Percentiles rank a stretch among this genome's conserved stretches.
Conservation (phyloP, 495 filamentous ascomycete species). For the Pyrenula aspistea region DNA sequence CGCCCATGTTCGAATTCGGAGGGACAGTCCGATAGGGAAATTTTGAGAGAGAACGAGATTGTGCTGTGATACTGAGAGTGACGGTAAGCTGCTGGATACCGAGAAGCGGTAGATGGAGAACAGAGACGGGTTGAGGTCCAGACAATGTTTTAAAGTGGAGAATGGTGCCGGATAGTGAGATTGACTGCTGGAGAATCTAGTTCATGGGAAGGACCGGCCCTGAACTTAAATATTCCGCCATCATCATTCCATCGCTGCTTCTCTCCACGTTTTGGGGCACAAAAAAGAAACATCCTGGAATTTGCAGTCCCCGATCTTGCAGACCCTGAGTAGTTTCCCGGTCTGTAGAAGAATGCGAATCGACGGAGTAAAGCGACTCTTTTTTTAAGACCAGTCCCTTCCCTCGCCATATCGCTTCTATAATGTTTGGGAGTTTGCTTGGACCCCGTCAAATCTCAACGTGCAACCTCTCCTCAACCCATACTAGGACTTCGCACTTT, state of each 20-base stretch:
- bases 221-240: not conserved
- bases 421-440: no score
- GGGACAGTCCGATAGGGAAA: not conserved
- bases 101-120: not conserved
- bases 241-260: not conserved
- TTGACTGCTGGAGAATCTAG: not conserved
- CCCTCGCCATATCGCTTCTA: no score
- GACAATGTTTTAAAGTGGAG: not conserved
- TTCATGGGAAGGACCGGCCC: not conserved
- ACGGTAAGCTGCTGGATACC: not conserved
- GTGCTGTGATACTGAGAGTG: no score
- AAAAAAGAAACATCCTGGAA: not conserved
- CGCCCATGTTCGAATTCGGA: slow-evolving; percentile 34
- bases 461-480: not conserved
- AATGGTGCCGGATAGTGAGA: not conserved
- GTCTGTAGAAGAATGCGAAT: not conserved
- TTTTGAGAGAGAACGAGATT: no score
- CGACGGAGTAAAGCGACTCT: no score
- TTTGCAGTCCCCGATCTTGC: no score
- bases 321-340: not conserved
- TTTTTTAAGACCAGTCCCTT: no score
- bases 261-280: not conserved
- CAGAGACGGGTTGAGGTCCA: not conserved
- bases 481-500: not conserved
- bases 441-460: not conserved